Evolutionary conservation across 352 stramenopile genomes (phyloP), one percentile per base, ranked within the genome.

Genomic region (Phytophthora niederhauseri): DNA sequence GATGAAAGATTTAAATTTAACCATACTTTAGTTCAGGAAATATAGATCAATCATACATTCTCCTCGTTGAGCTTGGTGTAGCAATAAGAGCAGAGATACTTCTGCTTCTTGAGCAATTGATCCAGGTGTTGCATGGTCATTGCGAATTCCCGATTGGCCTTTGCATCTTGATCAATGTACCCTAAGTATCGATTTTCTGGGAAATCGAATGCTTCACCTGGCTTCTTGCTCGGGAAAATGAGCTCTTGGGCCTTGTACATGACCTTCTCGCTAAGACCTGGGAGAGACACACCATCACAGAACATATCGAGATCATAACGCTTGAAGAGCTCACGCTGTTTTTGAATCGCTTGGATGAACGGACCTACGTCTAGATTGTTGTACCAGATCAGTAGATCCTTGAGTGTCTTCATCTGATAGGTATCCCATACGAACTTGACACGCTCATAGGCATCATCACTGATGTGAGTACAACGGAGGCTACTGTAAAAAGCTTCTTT

Each of bases 351-450:
- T 6, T 55, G 30, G 20, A 58, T 41, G 24, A 61, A 61, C 36
- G 34, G 55, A 4, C 22, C 15, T 28, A 64, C 68, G 14, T 66
- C 59, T 12, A 66, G 59, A n/a, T 66, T 66, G 38, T 66, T 66
- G 24, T 66, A 66, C 60, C 75, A 82, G n/a, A 75, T 56, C 2
- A 82, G 45, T 17, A 77, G 38, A 57, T 82, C 75, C 30, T 79
- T 76, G 49, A 79, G 52, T 0, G 57, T 51, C 20, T 82, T 82
- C 75, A 82, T 82, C n/a, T 61, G 31, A 64, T 79, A 71, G 38
- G 75, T 61, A 8, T 71, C 19, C 72, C 72, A 79, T 0, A 71
- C 76, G 7, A 72, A 80, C 41, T 72, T 52, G 20, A 78, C 36
- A 26, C 61, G 38, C 50, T 78, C 24, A 17, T 80, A 80, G 0